phyloP scores from a whole-genome alignment of 208 protist species.

The Leishmania guyanensis region DNA sequence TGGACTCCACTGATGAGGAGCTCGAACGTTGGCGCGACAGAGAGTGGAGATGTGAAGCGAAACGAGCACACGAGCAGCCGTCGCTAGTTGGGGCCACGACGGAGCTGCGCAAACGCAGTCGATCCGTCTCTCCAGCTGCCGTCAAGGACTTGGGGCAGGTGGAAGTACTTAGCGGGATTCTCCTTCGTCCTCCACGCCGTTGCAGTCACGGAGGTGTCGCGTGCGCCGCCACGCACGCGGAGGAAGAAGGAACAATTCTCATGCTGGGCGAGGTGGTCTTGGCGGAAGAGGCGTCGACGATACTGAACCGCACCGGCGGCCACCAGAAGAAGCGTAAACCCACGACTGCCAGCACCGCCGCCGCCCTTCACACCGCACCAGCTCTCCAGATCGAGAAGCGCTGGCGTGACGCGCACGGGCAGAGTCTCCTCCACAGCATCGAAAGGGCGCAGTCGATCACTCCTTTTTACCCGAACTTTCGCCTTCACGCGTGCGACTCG shows the following conservation, averaged over 20 bases:
- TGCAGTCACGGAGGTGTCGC: neutral
- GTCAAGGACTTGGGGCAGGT: neutral
- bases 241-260: constrained; percentile 32
- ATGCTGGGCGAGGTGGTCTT: constrained; percentile 72
- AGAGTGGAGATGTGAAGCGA: neutral
- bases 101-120: constrained; percentile 22
- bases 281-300: constrained; percentile 34
- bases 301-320: constrained; percentile 26
- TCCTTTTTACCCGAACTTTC: constrained; percentile 17
- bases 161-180: constrained; percentile 20
- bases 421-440: constrained; percentile 59
- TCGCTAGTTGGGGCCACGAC: neutral
- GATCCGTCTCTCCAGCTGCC: constrained; percentile 8
- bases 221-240: neutral
- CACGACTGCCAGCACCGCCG: neutral
- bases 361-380: constrained; percentile 31
- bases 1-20: constrained; percentile 32
- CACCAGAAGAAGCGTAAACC: constrained; percentile 14
- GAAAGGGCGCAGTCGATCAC: constrained; percentile 19
- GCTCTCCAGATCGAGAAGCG: constrained; percentile 40
- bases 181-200: constrained; percentile 4
- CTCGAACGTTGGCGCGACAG: constrained; percentile 39
- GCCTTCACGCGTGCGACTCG: constrained; percentile 12
- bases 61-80: neutral
- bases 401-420: constrained; percentile 54